Base-by-base conservation (phyloP, 2,329 filamentous ascomycete genomes). In the Podosphaera fusca region DNA sequence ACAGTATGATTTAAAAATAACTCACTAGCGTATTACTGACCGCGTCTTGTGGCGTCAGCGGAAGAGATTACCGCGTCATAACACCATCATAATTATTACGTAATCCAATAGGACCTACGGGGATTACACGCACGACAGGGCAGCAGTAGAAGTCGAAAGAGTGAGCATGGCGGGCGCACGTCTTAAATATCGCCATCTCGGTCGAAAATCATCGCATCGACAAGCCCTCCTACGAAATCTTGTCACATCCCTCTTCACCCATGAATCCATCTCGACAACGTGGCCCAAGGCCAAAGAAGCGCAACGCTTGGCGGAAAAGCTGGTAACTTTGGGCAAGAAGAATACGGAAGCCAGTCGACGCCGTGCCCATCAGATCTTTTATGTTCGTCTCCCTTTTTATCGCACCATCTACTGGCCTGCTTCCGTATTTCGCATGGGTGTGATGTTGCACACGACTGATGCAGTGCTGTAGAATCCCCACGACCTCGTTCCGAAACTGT, bases 241-340 rank as follows among this genome's bases (percentile, higher is more conserved):
- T 60, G 89, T 96, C 69, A 95, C 90, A 63, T 92, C 90, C 57
- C 84, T 98, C 63, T 85, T 98, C 72, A 78, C 86, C 70, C 81
- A 94, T 71, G 92, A 98, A 74, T 82, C 87, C 61, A 94, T 98
- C 73, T 82, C 84, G 61, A 98, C 92, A 55, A 95, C 92, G 72
- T 95, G 85, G 77, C 82, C 84, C 69, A 96, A 96, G 73, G 92
- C 92, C 53, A 98, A 96, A 72, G 92, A 98, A 74, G 86, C 92
- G 29, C 92, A 98, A 72, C 79, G 86, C 49, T 70, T 96, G 64
- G 92, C 89, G 6, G 92, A 98, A 69, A 94, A 94, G 74, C 75
- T 96, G 63, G 89, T 98, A 66, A 95, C 89, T 3, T 70, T 95
- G 64, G 90, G 86, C 29, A 98, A 96, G 78, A 85, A 82, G 72